Base-by-base conservation (phyloP, 1,139 yeast species). In the Tardiomyces digboiensis region DNA sequence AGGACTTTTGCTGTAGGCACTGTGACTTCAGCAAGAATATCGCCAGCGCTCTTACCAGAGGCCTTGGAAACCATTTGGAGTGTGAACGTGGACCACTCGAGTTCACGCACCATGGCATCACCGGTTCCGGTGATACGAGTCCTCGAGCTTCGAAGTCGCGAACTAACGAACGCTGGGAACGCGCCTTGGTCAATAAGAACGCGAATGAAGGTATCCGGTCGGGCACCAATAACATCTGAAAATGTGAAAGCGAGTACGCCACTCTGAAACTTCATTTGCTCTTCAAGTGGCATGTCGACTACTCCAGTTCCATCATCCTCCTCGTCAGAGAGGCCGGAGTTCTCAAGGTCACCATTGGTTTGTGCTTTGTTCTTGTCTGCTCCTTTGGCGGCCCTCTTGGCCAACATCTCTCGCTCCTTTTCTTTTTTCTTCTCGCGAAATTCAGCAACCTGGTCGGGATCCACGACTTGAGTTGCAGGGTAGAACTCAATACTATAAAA, bases 221-320 rank as follows among this genome's bases (percentile, higher is more conserved):
- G 29, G 83, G 77, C 51, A 71, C 73, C 51, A 76, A 50, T 72
- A 71, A 39, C 86, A 23, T 78, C 78, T 29, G 78, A 60, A 36
- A 91, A 58, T 43, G 85, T 80, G 53, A 73, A 75, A 2, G 82
- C 82, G 45, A 89, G 68, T 19, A 88, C 79, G 68, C 98, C 99
- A 41, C 86, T 71, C 51, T 77, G 74, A 59, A 78, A 75, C 38
- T 75, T 72, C 21, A 56, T 48, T 49, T 54, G 61, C 56, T 89
- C 80, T 38, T 77, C 79, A 45, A 86, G 65, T 1, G 82, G 67
- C 55, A 89, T 67, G 47, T 75, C 76, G 52, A 76, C 72, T 20
- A 67, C 67, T 3, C 65, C 60, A 37, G 59, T 66, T 54, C 55
- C 39, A 62, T 58, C 20, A 55, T n/a, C 58, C 40, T 54, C 62